Percentiles rank a stretch among this genome's conserved stretches.
Evolutionary conservation across 1,284 basidiomycete species (phyloP).

Genomic region (Porogramme epimiltina): DNA sequence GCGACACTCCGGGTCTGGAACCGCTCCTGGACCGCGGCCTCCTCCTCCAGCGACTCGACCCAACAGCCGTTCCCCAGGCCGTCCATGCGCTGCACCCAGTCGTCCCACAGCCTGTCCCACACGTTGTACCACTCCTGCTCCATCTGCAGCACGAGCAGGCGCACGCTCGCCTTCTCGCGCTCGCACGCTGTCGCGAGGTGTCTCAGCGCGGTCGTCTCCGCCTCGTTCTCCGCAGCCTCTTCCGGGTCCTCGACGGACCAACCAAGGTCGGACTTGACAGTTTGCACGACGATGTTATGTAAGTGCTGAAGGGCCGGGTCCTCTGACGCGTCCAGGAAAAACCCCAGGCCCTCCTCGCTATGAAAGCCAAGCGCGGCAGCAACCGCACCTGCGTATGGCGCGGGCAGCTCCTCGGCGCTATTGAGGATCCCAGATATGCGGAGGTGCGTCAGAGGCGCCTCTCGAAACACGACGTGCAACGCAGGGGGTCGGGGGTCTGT

Average conservation of each 20-base stretch:
- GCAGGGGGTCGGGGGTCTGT: not conserved
- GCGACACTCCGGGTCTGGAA: not conserved
- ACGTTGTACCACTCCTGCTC: not conserved
- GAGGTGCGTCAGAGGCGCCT: not conserved
- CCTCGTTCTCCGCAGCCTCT: not conserved
- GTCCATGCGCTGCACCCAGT: slow-evolving; percentile 1
- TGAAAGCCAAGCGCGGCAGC: not conserved
- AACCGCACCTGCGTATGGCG: not conserved
- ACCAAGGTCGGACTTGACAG: not conserved
- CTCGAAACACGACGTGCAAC: not conserved
- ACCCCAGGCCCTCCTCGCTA: too few relatives aligned
- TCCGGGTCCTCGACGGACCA: not conserved
- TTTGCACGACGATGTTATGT: not conserved
- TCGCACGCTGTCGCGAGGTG: not conserved
- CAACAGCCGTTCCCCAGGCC: not conserved
- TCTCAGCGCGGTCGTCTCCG: not conserved
- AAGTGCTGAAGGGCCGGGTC: not conserved
- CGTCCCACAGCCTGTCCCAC: not conserved
- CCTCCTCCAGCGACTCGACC: not conserved
- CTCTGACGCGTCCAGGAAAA: too few relatives aligned
- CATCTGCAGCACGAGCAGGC: not conserved
- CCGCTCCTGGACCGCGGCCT: not conserved
- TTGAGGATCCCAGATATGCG: not conserved
- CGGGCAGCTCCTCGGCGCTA: not conserved
- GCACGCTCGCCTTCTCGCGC: not conserved